phyloP scores from a whole-genome alignment of 306 rosid species.

The Fragaria iinumae region DNA sequence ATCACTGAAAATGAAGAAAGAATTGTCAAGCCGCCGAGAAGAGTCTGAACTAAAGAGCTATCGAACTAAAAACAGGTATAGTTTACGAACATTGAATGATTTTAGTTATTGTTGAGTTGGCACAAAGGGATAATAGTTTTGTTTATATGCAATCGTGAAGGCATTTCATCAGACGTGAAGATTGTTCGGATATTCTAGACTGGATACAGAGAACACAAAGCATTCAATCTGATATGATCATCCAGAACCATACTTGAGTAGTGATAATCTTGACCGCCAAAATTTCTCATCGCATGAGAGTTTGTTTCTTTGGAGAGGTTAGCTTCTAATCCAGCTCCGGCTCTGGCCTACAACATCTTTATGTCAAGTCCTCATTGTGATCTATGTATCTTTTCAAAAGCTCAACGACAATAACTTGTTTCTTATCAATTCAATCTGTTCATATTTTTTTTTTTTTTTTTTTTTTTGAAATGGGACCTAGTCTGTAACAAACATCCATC shows the following conservation, averaged over 20 bases:
- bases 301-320: not conserved
- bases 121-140: constrained; percentile 11
- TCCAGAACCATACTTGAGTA: not conserved
- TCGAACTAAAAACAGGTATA: constrained; percentile 63
- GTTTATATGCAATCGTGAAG: constrained; percentile 37
- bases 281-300: not conserved
- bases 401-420: not conserved
- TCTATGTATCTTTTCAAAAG: not conserved
- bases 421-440: too few relatives aligned
- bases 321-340: not conserved
- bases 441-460: too few relatives aligned
- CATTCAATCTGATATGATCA: constrained; percentile 14
- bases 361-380: not conserved
- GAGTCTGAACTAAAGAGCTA: constrained; percentile 56
- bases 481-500: too few relatives aligned
- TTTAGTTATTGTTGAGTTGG: constrained; percentile 4
- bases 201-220: constrained; percentile 65
- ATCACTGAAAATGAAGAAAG: constrained; percentile 56
- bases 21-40: constrained; percentile 44
- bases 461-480: too few relatives aligned
- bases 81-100: not conserved
- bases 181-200: constrained; percentile 66
- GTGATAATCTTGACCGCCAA: not conserved
- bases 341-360: not conserved
- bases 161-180: constrained; percentile 66